phyloP scores from a whole-genome alignment of 2,329 filamentous ascomycete species.

The Stemphylium lycopersici region DNA sequence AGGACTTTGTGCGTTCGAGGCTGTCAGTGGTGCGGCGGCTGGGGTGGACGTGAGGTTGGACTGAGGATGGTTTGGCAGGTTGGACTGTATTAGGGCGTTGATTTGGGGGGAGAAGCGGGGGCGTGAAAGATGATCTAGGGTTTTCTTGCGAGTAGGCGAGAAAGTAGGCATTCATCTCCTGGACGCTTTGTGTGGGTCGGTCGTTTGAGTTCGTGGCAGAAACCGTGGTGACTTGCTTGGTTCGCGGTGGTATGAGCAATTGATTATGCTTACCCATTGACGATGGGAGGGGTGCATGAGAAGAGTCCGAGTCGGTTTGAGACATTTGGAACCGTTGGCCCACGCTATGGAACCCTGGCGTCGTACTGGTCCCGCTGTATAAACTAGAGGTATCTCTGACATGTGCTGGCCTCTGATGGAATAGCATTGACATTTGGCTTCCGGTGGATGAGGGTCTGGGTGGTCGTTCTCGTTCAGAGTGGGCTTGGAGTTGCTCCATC shows the following conservation, averaged over 20 bases:
- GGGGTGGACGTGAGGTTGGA: background rate
- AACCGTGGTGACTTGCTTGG: background rate
- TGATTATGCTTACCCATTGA: no score
- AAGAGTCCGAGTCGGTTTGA: background rate
- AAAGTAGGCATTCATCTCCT: constrained; percentile 11
- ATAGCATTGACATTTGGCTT: background rate
- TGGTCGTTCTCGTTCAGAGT: background rate
- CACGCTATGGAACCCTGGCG: background rate
- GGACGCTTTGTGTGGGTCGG: background rate
- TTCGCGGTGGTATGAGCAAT: background rate
- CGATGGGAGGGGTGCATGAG: no score
- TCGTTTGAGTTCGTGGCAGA: no score
- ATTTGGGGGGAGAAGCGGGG: background rate
- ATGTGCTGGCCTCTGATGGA: no score
- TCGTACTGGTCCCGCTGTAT: no score
- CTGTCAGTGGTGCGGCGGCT: constrained; percentile 11
- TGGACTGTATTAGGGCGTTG: background rate
- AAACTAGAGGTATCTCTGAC: no score
- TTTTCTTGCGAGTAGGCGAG: background rate
- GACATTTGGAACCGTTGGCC: background rate
- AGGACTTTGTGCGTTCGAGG: constrained; percentile 42
- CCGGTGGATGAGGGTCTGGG: background rate
- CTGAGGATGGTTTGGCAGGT: no score
- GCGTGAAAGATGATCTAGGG: background rate
- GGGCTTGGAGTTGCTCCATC: no score